phyloP scores from a whole-genome alignment of 2,329 filamentous ascomycete species.

The Fusarium stilboides region DNA sequence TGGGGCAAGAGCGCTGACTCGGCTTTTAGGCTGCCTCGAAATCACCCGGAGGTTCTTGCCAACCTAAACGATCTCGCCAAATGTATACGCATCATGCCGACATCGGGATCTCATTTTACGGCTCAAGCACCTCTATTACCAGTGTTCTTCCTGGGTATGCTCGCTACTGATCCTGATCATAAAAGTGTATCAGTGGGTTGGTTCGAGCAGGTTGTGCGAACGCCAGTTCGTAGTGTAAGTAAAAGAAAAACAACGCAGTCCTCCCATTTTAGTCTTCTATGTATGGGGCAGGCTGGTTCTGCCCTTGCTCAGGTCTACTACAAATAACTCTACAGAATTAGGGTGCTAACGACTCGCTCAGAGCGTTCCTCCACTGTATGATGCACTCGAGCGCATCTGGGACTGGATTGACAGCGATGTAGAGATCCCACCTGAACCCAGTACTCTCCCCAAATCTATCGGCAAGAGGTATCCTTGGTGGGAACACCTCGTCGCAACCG shows the following conservation, averaged over 20 bases:
- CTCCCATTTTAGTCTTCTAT: constrained; percentile 22
- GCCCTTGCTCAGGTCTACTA: constrained; percentile 33
- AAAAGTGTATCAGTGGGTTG: constrained; percentile 51
- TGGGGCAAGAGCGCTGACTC: constrained; percentile 21
- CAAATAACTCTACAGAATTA: constrained; percentile 41
- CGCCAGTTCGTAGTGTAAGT: constrained; percentile 60
- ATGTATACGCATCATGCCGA: constrained; percentile 60
- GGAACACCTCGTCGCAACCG: constrained; percentile 56
- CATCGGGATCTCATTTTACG: constrained; percentile 58
- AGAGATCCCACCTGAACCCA: constrained; percentile 27
- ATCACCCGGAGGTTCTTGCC: constrained; percentile 54
- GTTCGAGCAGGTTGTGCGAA: constrained; percentile 57
- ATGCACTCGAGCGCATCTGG: constrained; percentile 54
- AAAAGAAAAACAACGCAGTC: constrained; percentile 17
- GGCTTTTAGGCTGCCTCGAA: constrained; percentile 54
- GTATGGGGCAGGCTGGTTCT: constrained; percentile 45
- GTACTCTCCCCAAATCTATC: constrained; percentile 45
- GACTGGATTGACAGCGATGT: constrained; percentile 54
- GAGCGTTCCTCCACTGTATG: constrained; percentile 59
- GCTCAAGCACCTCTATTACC: constrained; percentile 60
- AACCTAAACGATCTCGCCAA: constrained; percentile 54
- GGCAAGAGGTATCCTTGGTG: constrained; percentile 56
- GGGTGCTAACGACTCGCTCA: constrained; percentile 45
- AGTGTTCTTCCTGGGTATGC: constrained; percentile 59
- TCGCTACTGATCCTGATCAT: constrained; percentile 53